A percentile compares a stretch with the other conserved stretches of the same genome.
Conservation (phyloP, 2,329 filamentous ascomycete genomes). For the Cladosporium sp. region DNA sequence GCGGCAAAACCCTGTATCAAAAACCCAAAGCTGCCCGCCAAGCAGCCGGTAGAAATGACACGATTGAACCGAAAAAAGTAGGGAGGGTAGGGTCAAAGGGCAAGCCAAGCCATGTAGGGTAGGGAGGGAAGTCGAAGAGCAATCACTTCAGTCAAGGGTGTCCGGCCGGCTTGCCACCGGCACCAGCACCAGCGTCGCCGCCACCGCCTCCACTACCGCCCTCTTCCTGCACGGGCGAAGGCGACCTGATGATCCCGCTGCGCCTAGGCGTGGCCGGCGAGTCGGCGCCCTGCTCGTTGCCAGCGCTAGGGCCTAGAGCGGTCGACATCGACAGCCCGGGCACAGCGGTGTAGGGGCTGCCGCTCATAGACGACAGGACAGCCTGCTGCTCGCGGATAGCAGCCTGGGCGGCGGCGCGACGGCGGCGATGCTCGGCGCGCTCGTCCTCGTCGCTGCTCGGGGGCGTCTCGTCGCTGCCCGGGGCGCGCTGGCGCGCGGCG, state of each 20-base stretch:
- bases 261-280: slow-evolving; percentile 20
- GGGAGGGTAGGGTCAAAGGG: too few relatives aligned
- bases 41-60: too few relatives aligned
- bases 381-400: slow-evolving; percentile 4
- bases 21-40: too few relatives aligned
- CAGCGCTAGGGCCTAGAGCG: background rate
- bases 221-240: slow-evolving; percentile 25
- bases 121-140: too few relatives aligned
- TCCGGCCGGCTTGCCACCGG: slow-evolving; percentile 16
- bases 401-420: background rate
- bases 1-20: too few relatives aligned
- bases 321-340: slow-evolving; percentile 7
- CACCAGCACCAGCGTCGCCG: too few relatives aligned
- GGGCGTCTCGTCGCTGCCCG: slow-evolving; percentile 26
- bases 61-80: too few relatives aligned
- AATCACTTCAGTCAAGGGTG: slow-evolving; percentile 16
- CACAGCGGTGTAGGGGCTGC: background rate
- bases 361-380: background rate
- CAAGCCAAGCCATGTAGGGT: too few relatives aligned
- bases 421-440: slow-evolving; percentile 8
- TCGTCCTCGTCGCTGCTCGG: slow-evolving; percentile 34
- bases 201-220: background rate
- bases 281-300: background rate
- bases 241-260: slow-evolving; percentile 25
- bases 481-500: slow-evolving; percentile 24